Evolutionary conservation across 1,139 yeast species (phyloP).

Genomic region (Citeromyces hawaiiensis): DNA sequence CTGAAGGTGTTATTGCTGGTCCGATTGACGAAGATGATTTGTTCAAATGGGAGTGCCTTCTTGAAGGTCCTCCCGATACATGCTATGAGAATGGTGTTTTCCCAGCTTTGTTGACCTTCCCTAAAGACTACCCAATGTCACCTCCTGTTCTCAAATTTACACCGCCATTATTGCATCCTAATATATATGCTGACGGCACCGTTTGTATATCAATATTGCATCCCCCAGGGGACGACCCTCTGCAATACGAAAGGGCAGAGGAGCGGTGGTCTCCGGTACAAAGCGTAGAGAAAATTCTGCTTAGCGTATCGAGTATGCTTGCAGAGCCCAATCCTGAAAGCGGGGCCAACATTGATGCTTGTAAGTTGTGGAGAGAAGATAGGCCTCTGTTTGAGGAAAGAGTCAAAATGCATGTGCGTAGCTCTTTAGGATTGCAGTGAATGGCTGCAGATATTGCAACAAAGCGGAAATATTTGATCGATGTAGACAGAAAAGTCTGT

Average conservation of each 20-base stretch:
- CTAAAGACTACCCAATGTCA: slow-evolving; percentile 80
- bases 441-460: too few relatives aligned
- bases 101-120: slow-evolving; percentile 73
- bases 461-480: too few relatives aligned
- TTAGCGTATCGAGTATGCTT: slow-evolving; percentile 90
- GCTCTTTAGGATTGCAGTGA: slow-evolving; percentile 40
- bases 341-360: slow-evolving; percentile 95
- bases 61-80: slow-evolving; percentile 90
- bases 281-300: slow-evolving; percentile 84
- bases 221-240: slow-evolving; percentile 95
- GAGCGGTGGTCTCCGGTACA: slow-evolving; percentile 98
- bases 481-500: too few relatives aligned
- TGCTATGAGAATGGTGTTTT: slow-evolving; percentile 91
- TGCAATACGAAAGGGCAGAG: slow-evolving; percentile 87
- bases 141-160: slow-evolving; percentile 82
- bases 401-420: slow-evolving; percentile 53
- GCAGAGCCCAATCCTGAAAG: slow-evolving; percentile 96
- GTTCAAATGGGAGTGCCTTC: slow-evolving; percentile 80
- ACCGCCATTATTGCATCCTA: slow-evolving; percentile 84
- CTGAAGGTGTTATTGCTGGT: slow-evolving; percentile 93
- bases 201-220: slow-evolving; percentile 93
- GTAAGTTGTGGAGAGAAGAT: slow-evolving; percentile 87
- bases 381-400: slow-evolving; percentile 50
- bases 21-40: slow-evolving; percentile 75
- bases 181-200: slow-evolving; percentile 85